These are phyloP conservation scores for Colletotrichum viniferum DNA, from an alignment of 2,329 filamentous ascomycete species.

Conservation along the genomic window DNA sequence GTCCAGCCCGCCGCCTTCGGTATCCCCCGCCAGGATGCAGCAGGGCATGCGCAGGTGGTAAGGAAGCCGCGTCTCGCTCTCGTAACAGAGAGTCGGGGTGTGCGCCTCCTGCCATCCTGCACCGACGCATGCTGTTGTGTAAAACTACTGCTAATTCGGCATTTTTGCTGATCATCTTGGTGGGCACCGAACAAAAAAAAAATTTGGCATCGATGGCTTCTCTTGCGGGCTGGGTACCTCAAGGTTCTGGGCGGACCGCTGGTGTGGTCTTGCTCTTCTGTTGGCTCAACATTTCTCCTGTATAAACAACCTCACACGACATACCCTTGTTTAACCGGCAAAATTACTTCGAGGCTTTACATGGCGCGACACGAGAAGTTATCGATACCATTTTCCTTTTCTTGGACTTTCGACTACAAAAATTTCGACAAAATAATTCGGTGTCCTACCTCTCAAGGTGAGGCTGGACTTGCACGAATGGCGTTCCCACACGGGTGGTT, in stretches of 20 bases:
- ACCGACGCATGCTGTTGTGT: conserved; percentile 39
- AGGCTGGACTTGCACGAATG: conserved; percentile 47
- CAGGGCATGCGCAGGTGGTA: conserved; percentile 63
- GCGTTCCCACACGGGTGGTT: conserved; percentile 43
- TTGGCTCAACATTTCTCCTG: conserved; percentile 34
- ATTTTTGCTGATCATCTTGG: conserved; percentile 48
- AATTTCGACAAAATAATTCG: conserved; percentile 19
- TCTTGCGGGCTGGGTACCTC: conserved; percentile 43
- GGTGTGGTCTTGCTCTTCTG: conserved; percentile 33
- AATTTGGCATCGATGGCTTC: conserved; percentile 46
- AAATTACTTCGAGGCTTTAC: conserved; percentile 26
- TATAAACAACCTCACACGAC: conserved; percentile 56
- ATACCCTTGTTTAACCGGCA: conserved; percentile 41
- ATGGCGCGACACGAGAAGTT: conserved; percentile 44
- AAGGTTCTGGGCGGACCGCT: conserved; percentile 27
- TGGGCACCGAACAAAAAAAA: conserved; percentile 47
- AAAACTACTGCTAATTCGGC: conserved; percentile 42
- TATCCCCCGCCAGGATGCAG: conserved; percentile 67
- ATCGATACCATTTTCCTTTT: conserved; percentile 49
- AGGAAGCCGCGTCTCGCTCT: conserved; percentile 36
- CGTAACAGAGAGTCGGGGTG: conserved; percentile 33
- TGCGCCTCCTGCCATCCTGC: conserved; percentile 39
- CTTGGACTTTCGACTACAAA: conserved; percentile 21
- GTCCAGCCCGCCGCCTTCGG: conserved; percentile 82
- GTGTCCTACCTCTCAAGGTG: conserved; percentile 33